Percentiles rank a stretch among this genome's conserved stretches.
Evolutionary conservation across 225 moss, liverwort and hornwort genomes (phyloP).

Genomic region (Rhytidiadelphus loreus): DNA sequence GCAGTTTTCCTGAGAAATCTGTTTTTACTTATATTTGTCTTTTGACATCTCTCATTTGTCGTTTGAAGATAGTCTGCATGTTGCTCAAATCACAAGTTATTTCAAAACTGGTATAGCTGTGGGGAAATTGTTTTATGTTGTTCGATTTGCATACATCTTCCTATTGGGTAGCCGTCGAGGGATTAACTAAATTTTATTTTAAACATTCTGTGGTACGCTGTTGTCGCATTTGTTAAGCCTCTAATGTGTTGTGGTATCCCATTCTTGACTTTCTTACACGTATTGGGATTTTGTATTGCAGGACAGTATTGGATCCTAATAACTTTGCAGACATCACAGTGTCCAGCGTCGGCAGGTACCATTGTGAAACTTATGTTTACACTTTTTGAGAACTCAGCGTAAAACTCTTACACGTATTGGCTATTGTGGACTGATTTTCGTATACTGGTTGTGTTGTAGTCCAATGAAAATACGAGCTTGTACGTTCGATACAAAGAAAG

Average conservation of each 20-base stretch:
- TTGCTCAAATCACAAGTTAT: background rate
- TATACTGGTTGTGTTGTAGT: conserved; percentile 24
- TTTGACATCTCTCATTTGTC: background rate
- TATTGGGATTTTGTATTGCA: conserved; percentile 14
- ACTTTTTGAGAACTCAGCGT: background rate
- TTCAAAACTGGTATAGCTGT: background rate
- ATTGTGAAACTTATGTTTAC: background rate
- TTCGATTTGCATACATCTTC: background rate
- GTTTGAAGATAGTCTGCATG: background rate
- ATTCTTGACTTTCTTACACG: background rate
- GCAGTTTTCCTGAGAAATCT: background rate
- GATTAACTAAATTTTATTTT: background rate
- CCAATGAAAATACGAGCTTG: conserved; percentile 72
- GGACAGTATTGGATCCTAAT: conserved; percentile 59
- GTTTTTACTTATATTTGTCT: background rate
- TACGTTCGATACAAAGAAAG: conserved; percentile 50
- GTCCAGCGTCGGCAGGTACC: conserved; percentile 58
- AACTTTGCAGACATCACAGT: conserved; percentile 74
- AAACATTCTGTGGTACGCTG: background rate
- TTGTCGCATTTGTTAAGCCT: background rate
- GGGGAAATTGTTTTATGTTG: background rate
- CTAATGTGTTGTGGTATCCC: background rate
- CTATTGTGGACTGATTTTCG: background rate
- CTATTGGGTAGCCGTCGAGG: background rate
- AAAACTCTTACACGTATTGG: background rate